Conservation (phyloP, 306 rosid genomes). For the Vicia faba region DNA sequence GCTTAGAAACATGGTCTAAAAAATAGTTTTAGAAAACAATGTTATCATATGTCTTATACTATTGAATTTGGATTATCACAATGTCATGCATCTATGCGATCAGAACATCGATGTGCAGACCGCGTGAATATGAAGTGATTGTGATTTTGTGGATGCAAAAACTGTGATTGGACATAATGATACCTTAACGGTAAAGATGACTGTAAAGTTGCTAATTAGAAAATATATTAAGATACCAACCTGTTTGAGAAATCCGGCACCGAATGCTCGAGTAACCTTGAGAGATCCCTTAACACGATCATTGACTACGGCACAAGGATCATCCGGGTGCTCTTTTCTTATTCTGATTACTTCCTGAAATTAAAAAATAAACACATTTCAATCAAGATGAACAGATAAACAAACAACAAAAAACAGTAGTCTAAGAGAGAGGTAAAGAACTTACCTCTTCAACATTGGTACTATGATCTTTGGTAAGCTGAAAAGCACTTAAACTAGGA, state of each 20-base stretch:
- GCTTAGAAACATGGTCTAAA: not conserved
- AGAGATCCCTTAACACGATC: constrained; percentile 96
- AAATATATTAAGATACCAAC: constrained; percentile 38
- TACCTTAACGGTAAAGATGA: constrained; percentile 7
- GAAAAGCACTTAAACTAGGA: constrained; percentile 66
- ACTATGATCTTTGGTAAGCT: constrained; percentile 89
- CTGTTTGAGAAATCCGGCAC: constrained; percentile 99
- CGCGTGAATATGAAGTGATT: not conserved
- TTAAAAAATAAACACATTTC: constrained; percentile 12
- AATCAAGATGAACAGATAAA: constrained; percentile 32
- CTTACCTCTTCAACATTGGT: constrained; percentile 76
- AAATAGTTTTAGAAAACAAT: not conserved
- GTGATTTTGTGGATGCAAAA: too few relatives aligned
- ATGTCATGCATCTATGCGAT: not conserved
- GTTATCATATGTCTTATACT: not conserved
- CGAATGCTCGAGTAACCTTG: constrained; percentile 95
- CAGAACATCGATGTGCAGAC: not conserved
- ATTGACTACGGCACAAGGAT: constrained; percentile 73
- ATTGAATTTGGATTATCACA: not conserved
- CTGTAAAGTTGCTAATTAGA: constrained; percentile 8
- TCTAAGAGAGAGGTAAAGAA: not conserved
- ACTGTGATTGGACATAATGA: too few relatives aligned
- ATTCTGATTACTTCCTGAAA: constrained; percentile 87
- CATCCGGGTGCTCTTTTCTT: constrained; percentile 78
- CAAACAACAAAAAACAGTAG: constrained; percentile 22